These are phyloP conservation scores for Zygosaccharomyces bailii DNA, from an alignment of 805 yeast species.

Conservation along the genomic window DNA sequence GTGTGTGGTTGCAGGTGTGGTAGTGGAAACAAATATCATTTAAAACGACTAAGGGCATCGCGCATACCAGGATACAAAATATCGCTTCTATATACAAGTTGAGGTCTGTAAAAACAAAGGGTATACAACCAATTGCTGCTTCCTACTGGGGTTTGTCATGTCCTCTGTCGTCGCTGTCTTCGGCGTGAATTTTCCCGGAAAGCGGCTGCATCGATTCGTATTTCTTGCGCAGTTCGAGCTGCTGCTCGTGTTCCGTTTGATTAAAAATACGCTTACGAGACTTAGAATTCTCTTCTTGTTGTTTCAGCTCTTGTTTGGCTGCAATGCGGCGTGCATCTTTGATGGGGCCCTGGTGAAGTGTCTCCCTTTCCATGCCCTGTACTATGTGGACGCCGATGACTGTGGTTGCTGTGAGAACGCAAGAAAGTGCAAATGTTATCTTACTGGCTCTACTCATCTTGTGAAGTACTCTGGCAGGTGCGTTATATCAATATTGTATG, in stretches of 20 bases:
- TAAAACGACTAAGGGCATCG: constrained; percentile 3
- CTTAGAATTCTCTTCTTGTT: constrained; percentile 35
- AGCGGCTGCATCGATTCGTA: constrained; percentile 63
- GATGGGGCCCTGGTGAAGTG: constrained; percentile 77
- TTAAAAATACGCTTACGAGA: constrained; percentile 50
- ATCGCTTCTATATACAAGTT: constrained; percentile 8
- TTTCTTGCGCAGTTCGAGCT: constrained; percentile 55
- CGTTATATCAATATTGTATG: no score
- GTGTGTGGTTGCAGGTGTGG: constrained; percentile 6
- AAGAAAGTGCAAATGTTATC: constrained; percentile 61
- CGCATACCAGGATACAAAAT: background rate
- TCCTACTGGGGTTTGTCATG: background rate
- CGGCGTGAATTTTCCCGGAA: constrained; percentile 47
- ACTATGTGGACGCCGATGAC: constrained; percentile 66
- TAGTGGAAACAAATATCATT: constrained; percentile 7
- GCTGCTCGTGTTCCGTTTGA: constrained; percentile 62
- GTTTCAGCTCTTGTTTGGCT: constrained; percentile 38
- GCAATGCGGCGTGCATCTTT: constrained; percentile 70
- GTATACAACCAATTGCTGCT: background rate
- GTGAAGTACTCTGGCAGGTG: background rate
- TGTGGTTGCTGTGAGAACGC: constrained; percentile 53
- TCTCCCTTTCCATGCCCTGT: constrained; percentile 67
- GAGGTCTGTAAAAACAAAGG: background rate
- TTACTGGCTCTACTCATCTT: constrained; percentile 78
- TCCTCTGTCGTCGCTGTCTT: constrained; percentile 34